These are phyloP conservation scores for Solanum chiquidenum DNA, from an alignment of 257 asterid species.

Conservation along the genomic window DNA sequence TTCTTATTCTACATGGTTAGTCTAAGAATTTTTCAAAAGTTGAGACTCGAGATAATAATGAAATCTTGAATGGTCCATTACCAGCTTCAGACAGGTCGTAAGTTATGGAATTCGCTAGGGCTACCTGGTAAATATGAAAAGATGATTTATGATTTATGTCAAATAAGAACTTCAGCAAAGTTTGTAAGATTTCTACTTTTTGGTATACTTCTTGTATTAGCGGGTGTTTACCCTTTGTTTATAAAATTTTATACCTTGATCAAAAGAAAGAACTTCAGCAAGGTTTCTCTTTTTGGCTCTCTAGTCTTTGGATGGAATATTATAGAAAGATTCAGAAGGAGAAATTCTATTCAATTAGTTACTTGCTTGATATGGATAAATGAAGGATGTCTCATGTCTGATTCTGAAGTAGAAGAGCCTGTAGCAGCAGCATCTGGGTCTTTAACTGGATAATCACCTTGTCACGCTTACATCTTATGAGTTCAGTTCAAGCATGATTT, in stretches of 20 bases:
- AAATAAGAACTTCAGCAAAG: neutral
- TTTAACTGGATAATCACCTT: neutral
- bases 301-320: neutral
- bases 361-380: neutral
- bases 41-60: neutral
- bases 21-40: neutral
- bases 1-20: neutral
- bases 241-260: neutral
- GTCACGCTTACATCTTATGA: neutral
- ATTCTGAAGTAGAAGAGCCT: neutral
- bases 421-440: neutral
- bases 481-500: neutral
- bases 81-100: neutral
- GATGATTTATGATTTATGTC: neutral
- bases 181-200: neutral
- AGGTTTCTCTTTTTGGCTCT: neutral
- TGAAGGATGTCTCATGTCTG: neutral
- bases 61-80: neutral
- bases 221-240: neutral
- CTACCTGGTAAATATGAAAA: neutral
- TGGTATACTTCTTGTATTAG: neutral
- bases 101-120: neutral
- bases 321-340: neutral
- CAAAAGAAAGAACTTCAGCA: neutral
- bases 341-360: neutral